Percentiles rank a stretch among this genome's conserved stretches.
Evolutionary conservation across 2,329 filamentous ascomycete species (phyloP).

Genomic region (Alternaria viburni): DNA sequence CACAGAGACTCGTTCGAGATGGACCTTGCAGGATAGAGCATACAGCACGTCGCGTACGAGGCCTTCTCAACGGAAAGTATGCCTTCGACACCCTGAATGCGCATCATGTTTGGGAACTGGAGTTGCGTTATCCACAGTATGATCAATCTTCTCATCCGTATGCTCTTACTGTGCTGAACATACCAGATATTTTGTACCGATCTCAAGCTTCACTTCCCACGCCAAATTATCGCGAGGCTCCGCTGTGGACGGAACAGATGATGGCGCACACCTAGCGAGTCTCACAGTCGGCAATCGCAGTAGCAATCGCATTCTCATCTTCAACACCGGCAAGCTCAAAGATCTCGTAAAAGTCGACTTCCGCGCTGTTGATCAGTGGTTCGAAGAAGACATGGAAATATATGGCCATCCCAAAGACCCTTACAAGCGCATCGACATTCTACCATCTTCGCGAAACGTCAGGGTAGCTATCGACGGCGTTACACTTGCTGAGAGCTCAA

Average conservation of each 20-base stretch:
- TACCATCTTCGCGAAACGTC: constrained; percentile 62
- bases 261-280: constrained; percentile 25
- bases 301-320: constrained; percentile 36
- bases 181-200: constrained; percentile 39
- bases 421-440: constrained; percentile 68
- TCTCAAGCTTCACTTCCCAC: constrained; percentile 21
- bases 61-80: constrained; percentile 40
- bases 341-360: constrained; percentile 44
- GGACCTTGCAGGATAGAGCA: constrained; percentile 44
- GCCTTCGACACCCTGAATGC: constrained; percentile 44
- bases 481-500: constrained; percentile 54
- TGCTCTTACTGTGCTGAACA: not conserved
- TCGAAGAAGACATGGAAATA: constrained; percentile 66
- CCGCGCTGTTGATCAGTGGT: constrained; percentile 52
- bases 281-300: constrained; percentile 26
- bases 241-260: constrained; percentile 25
- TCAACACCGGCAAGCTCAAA: constrained; percentile 28
- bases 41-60: constrained; percentile 42
- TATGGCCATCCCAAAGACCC: constrained; percentile 71
- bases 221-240: constrained; percentile 22
- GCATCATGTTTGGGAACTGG: constrained; percentile 46
- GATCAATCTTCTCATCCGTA: no score
- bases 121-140: constrained; percentile 45
- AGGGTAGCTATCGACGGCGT: constrained; percentile 57
- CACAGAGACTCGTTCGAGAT: constrained; percentile 48